Base-by-base conservation (phyloP, 345 rosid species). In the Populus alba region DNA sequence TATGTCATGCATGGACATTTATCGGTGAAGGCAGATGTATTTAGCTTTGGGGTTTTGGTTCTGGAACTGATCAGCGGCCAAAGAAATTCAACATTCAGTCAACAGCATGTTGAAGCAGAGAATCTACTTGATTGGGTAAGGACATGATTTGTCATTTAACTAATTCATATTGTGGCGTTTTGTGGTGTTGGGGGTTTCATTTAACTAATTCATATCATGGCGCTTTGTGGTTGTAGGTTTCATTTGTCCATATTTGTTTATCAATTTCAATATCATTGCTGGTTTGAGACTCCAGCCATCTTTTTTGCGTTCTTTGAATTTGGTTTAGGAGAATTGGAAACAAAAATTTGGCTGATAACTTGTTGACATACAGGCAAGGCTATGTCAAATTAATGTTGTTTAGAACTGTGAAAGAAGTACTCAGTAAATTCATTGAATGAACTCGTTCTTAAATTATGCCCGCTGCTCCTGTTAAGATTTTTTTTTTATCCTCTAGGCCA, bases 121-220 rank as follows among this genome's bases (percentile, higher is more conserved):
- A 92, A 87, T 84, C 88, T 97, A 72, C 92, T 94, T 51, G 99
- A 97, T 70, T 97, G 99, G 97, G 99, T 96, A 85, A 88, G 87
- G 75, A 59, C 27, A 1, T 59, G 65, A 10, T 59, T 23, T 25
- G 11, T n/a, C 63, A 59, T n/a, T 23, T 59, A 57, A n/a, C 27
- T 3, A 10, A 23, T n/a, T 59, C 6, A 59, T 59, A 23, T 59
- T n/a, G 7, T 53, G 59, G 57, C 18, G n/a, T 7, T 51, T 62
- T 10, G 25, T 25, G 29, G 7, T 63, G 67, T 27, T 25, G 16
- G 13, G 2, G 67, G 71, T 68, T 41, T 18, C 13, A 10, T 38
- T 0, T 33, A 33, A 33, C 37, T 33, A 33, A 33, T 33, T 33
- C 37, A 33, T 33, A 33, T 33, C 37, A 33, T 33, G 37, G 37